Evolutionary conservation across 1,139 yeast species (phyloP).

Genomic region (Candida mesenterica): DNA sequence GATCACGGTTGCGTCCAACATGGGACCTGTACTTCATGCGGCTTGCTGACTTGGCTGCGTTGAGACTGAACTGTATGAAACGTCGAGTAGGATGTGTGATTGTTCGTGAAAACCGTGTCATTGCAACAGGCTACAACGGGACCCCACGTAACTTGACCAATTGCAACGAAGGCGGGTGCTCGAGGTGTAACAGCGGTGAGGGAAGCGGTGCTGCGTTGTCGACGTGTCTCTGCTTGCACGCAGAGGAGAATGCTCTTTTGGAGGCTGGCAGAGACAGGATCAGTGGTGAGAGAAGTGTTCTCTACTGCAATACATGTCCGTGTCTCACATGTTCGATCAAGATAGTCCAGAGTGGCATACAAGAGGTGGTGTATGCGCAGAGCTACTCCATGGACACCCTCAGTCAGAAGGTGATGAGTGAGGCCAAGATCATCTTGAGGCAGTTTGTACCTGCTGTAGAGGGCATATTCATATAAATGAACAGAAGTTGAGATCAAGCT

Average conservation of each 20-base stretch:
- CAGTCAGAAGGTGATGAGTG: slow-evolving; percentile 66
- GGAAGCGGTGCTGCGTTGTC: slow-evolving; percentile 63
- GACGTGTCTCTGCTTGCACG: slow-evolving; percentile 91
- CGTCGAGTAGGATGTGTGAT: slow-evolving; percentile 95
- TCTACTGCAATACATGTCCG: slow-evolving; percentile 96
- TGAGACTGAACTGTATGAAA: slow-evolving; percentile 94
- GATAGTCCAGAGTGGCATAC: slow-evolving; percentile 88
- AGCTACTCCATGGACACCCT: slow-evolving; percentile 86
- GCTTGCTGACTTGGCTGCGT: slow-evolving; percentile 88
- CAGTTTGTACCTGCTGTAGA: slow-evolving; percentile 67
- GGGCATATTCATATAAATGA: slow-evolving; percentile 36
- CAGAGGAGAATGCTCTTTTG: slow-evolving; percentile 92
- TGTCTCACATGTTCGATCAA: slow-evolving; percentile 94
- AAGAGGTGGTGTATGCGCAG: slow-evolving; percentile 91
- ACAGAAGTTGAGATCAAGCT: background rate
- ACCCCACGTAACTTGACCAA: slow-evolving; percentile 86
- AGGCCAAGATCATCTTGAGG: slow-evolving; percentile 71
- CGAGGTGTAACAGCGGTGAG: slow-evolving; percentile 71
- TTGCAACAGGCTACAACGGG: slow-evolving; percentile 97
- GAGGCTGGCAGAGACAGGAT: slow-evolving; percentile 93
- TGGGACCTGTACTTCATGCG: slow-evolving; percentile 98
- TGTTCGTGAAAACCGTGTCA: slow-evolving; percentile 78
- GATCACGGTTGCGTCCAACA: slow-evolving; percentile 74
- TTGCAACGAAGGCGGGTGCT: slow-evolving; percentile 95
- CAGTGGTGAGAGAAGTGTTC: slow-evolving; percentile 33